phyloP scores from a whole-genome alignment of 2,329 filamentous ascomycete genomes.

The Fusarium verticillioides region DNA sequence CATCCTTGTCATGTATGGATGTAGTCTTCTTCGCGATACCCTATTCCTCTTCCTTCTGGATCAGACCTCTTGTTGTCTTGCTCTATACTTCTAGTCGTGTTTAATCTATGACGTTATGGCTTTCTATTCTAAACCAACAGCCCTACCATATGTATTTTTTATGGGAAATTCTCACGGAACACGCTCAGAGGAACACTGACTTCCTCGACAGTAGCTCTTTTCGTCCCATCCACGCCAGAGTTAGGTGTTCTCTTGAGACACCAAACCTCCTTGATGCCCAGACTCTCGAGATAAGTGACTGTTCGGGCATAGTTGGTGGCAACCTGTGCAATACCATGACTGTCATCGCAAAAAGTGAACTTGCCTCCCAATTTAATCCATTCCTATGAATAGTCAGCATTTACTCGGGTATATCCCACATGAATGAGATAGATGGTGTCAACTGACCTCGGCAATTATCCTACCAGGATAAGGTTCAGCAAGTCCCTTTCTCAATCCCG shows the following conservation, averaged over 20 bases:
- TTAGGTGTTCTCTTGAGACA: constrained; percentile 57
- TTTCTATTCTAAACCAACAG: not conserved
- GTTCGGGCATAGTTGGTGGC: constrained; percentile 83
- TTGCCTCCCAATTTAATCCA: constrained; percentile 79
- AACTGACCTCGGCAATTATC: constrained; percentile 77
- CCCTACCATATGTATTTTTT: not conserved
- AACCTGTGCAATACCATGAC: constrained; percentile 87
- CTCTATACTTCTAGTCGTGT: constrained; percentile 33
- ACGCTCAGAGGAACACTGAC: constrained; percentile 55
- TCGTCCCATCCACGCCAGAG: constrained; percentile 43
- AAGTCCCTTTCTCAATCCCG: constrained; percentile 88
- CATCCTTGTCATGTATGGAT: constrained; percentile 24
- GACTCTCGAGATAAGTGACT: constrained; percentile 74
- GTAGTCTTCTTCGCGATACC: constrained; percentile 41
- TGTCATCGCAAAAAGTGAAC: constrained; percentile 95
- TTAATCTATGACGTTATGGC: constrained; percentile 34
- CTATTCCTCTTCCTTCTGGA: constrained; percentile 12
- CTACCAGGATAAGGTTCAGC: constrained; percentile 87
- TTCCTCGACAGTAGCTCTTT: constrained; percentile 54
- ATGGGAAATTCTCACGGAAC: constrained; percentile 50
- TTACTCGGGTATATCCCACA: not conserved
- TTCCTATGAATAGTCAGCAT: constrained; percentile 58
- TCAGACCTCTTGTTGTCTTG: not conserved
- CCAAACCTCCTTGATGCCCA: constrained; percentile 74
- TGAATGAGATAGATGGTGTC: not conserved